Percentiles rank a stretch among this genome's conserved stretches.
Evolutionary conservation across 1,139 yeast genomes (phyloP).

Genomic region (Scheffersomyces lignicola): DNA sequence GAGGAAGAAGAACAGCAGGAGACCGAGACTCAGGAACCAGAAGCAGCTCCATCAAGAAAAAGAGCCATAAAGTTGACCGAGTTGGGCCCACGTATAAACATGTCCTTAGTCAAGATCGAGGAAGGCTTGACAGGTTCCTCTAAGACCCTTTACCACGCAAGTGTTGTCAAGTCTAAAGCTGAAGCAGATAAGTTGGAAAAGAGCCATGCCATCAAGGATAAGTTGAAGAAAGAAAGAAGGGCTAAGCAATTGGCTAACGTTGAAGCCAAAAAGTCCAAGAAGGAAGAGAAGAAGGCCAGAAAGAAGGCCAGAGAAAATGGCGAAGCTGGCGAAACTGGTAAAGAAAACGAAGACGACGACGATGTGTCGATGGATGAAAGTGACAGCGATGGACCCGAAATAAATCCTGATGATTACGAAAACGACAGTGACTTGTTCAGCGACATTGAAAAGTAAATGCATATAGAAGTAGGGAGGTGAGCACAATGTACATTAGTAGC

Average conservation of each 20-base stretch:
- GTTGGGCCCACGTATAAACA: conserved; percentile 85
- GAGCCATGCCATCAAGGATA: conserved; percentile 62
- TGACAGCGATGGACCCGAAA: conserved; percentile 32
- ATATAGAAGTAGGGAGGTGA: neutral
- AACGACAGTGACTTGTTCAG: conserved; percentile 51
- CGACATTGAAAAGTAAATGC: conserved; percentile 29
- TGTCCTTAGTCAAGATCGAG: conserved; percentile 81
- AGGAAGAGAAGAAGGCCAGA: conserved; percentile 71
- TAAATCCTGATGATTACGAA: conserved; percentile 47
- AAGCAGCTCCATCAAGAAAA: conserved; percentile 51
- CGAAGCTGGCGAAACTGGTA: conserved; percentile 24
- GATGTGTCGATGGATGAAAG: conserved; percentile 14
- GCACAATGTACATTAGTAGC: conserved; percentile 6
- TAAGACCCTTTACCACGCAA: conserved; percentile 81
- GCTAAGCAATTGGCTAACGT: conserved; percentile 80
- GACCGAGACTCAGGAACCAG: conserved; percentile 13
- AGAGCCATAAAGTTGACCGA: conserved; percentile 92
- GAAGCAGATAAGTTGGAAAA: conserved; percentile 66
- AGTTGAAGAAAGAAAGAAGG: conserved; percentile 70
- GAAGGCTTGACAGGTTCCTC: conserved; percentile 80
- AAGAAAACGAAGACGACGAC: conserved; percentile 17
- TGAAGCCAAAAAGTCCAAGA: conserved; percentile 70
- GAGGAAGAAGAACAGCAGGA: conserved; percentile 18
- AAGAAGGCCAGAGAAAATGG: conserved; percentile 60
- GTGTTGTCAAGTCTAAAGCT: conserved; percentile 57